Percentiles rank a stretch among this genome's conserved stretches.
phyloP scores from a whole-genome alignment of 2,329 filamentous ascomycete genomes.

The Calonectria honghensis region DNA sequence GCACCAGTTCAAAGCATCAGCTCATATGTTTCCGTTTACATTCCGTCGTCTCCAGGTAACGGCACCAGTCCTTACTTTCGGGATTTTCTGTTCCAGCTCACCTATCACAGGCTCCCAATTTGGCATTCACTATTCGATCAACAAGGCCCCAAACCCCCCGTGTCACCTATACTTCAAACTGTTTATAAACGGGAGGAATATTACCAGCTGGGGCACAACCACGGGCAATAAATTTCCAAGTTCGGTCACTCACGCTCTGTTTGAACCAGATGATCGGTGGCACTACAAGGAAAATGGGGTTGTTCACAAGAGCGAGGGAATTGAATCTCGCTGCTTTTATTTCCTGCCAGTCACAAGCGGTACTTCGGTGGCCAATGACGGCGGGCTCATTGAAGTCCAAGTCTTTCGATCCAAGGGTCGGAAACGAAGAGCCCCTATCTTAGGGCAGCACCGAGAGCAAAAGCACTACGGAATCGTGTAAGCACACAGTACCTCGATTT shows the following conservation, averaged over 20 bases:
- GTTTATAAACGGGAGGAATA: conserved; percentile 71
- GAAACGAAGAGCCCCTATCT: conserved; percentile 63
- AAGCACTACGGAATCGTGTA: conserved; percentile 73
- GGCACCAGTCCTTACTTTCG: neutral
- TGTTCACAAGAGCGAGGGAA: conserved; percentile 60
- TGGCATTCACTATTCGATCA: conserved; percentile 69
- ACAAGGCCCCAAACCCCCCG: conserved; percentile 57
- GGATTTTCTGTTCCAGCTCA: neutral
- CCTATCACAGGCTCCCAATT: conserved; percentile 69
- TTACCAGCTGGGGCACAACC: conserved; percentile 73
- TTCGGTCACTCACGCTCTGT: conserved; percentile 68
- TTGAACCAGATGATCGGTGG: conserved; percentile 67
- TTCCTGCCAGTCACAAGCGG: conserved; percentile 64
- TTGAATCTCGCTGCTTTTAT: conserved; percentile 70
- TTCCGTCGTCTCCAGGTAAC: conserved; percentile 72
- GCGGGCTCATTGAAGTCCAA: conserved; percentile 73
- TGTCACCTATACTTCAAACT: conserved; percentile 73
- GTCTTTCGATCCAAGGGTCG: conserved; percentile 72
- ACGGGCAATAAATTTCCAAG: conserved; percentile 59
- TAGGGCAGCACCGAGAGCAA: conserved; percentile 67
- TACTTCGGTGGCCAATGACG: conserved; percentile 68
- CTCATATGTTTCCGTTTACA: conserved; percentile 72
- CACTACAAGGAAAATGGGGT: conserved; percentile 62
- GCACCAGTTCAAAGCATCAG: conserved; percentile 50
- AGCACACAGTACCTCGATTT: conserved; percentile 51